Evolutionary conservation across 768 basidiomycete species (phyloP).

Genomic region (Paxillus ammoniavirescens): DNA sequence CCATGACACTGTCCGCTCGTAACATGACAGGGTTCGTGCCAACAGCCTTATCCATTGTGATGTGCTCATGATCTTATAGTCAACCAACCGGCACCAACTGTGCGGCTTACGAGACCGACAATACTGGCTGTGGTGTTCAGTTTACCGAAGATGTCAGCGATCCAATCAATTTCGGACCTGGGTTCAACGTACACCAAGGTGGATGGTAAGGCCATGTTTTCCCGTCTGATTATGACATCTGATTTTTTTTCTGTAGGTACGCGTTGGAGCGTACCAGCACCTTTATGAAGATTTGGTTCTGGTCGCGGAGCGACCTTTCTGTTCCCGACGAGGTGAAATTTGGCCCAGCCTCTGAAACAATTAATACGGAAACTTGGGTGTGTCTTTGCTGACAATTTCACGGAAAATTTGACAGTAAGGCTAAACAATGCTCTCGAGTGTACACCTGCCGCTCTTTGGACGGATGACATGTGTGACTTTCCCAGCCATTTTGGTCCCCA

Average conservation of each 20-base stretch:
- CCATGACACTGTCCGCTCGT: conserved; percentile 12
- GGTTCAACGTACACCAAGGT: conserved; percentile 34
- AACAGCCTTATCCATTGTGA: background rate
- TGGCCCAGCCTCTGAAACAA: conserved; percentile 9
- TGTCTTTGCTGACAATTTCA: background rate
- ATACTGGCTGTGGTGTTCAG: conserved; percentile 21
- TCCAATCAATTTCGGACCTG: conserved; percentile 16
- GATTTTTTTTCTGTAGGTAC: conserved; percentile 31
- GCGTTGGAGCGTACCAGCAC: conserved; percentile 35
- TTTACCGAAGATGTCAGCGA: conserved; percentile 8
- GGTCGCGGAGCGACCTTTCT: conserved; percentile 31
- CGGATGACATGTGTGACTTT: conserved; percentile 37
- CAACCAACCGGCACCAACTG: conserved; percentile 13
- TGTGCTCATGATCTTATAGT: conserved; percentile 9
- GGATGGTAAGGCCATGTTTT: conserved; percentile 32
- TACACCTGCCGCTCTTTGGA: conserved; percentile 32
- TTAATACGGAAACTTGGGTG: conserved; percentile 34
- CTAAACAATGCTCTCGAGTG: conserved; percentile 20
- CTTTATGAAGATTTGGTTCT: conserved; percentile 44
- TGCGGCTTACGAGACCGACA: conserved; percentile 20
- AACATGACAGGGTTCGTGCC: conserved; percentile 19
- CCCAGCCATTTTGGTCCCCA: conserved; percentile 32
- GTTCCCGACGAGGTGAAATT: conserved; percentile 25
- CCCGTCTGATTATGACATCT: background rate
- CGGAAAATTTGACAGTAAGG: background rate